Conservation (phyloP, 345 rosid species). For the Melastoma malabathricum region DNA sequence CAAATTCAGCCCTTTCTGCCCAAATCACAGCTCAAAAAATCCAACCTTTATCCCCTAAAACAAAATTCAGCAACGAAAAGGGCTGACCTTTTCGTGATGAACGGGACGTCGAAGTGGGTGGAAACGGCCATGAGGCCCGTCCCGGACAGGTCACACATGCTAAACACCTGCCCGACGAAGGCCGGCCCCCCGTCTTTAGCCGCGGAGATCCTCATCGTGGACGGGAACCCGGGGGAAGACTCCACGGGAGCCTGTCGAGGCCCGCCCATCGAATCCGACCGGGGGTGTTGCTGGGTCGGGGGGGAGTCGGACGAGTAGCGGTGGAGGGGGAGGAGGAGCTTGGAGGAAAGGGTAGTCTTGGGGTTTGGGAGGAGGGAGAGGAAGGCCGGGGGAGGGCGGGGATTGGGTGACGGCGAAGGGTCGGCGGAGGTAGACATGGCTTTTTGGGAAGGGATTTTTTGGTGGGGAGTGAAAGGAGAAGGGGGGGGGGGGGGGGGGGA, state of each 20-base stretch:
- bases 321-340: slow-evolving; percentile 28
- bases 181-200: slow-evolving; percentile 80
- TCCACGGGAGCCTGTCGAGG: slow-evolving; percentile 29
- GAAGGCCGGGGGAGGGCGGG: slow-evolving; percentile 24
- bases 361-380: slow-evolving; percentile 28
- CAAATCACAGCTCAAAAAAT: background rate
- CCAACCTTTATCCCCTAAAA: background rate
- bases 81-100: slow-evolving; percentile 63
- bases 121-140: slow-evolving; percentile 96
- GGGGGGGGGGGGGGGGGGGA: background rate
- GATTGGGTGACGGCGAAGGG: slow-evolving; percentile 11
- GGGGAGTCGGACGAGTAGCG: slow-evolving; percentile 33
- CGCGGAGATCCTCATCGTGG: slow-evolving; percentile 65
- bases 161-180: slow-evolving; percentile 91
- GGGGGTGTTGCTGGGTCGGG: slow-evolving; percentile 9
- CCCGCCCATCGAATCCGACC: slow-evolving; percentile 14
- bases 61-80: background rate
- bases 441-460: background rate
- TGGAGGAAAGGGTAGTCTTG: slow-evolving; percentile 19
- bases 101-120: slow-evolving; percentile 81
- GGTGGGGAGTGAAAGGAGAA: background rate
- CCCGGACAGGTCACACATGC: slow-evolving; percentile 96
- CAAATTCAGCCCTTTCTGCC: background rate
- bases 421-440: slow-evolving; percentile 7
- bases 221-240: slow-evolving; percentile 48